Evolutionary conservation across 2,329 filamentous ascomycete species (phyloP), one percentile per base, ranked within the genome.

Genomic region (Neonectria punicea): DNA sequence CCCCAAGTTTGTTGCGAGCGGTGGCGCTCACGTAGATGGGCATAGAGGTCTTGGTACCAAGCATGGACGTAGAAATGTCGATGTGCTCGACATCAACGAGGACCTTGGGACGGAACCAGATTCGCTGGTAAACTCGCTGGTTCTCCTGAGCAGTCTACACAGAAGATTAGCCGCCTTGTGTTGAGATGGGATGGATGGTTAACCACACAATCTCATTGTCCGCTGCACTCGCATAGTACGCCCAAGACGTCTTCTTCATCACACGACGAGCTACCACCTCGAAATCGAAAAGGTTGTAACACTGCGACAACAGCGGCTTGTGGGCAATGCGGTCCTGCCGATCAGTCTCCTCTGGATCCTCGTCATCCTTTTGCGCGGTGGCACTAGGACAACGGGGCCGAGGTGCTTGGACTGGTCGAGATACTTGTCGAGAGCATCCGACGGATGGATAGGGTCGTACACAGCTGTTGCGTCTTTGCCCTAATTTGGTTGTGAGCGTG

Each of bases 11-110:
- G 71, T 96, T 96, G 7, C 99, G 87, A 0, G 96, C 96, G 8
- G 96, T 98, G 49, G 96, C 96, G 1, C 96, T 98, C 18, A 99
- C 92, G 81, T 99, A 99, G 83, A 98, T 97, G 22, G 96, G 96
- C 51, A 97, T 92, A 67, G 90, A 88, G 68, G 89, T 88, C 77
- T 92, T 94, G 39, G 91, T 90, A 68, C 94, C 95, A n/a, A 99
- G 91, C 95, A 99, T 98, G 2, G 92, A 97, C 22, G 94, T 98
- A 32, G 89, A 89, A 77, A 92, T 89, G 79, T 98, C 93, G 65
- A 99, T 87, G 22, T 92, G 87, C 77, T 95, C 92, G 39, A 99
- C 96, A 75, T 99, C 91, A 57, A 97, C 89, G 61, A 99, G 89
- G 60, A 99, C 84, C 68, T 90, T 90, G 3, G 96, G 96, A 25